Base-by-base conservation (phyloP, 805 yeast genomes). In the Suhomyces kilbournensis region DNA sequence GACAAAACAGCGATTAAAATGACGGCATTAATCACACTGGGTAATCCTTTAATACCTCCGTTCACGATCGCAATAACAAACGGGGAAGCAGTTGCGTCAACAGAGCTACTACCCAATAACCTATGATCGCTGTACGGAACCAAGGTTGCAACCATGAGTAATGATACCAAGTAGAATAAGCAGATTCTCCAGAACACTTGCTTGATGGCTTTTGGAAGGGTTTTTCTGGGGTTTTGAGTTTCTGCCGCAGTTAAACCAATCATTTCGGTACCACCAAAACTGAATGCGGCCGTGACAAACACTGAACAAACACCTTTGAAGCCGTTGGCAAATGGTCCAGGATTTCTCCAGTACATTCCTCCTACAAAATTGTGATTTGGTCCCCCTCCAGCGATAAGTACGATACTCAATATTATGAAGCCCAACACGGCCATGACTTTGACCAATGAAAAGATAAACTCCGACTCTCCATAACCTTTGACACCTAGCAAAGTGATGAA, bases 31-130 rank as follows among this genome's bases (percentile, higher is more conserved):
- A 86, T 75, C 26, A 86, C 79, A 48, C 81, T 75, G 28, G 88
- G 88, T 46, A 84, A 68, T 45, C 85, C 90, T 34, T 67, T 71
- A 56, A 84, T 82, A 56, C 89, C 88, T 26, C 86, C 86, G 48
- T 78, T 76, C 30, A 67, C 74, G 50, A 85, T 78, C 26, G 92
- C 88, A 68, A 87, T 82, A 48, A 87, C 92, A 58, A 86, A 87
- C 14, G 94, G 93, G 20, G 92, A 86, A 17, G 90, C 87, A 19
- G 84, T 68, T 35, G 86, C 86, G 56, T 80, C 82, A 46, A 74
- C 78, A 46, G 78, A 66, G 22, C 79, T 74, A 53, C 81, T 78
- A 22, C 71, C 72, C 48, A 78, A 67, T 55, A 76, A 67, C 44
- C 63, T 50, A 2, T 44, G 8, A 39, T 60, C 62, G 20, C 49